Evolutionary conservation across 2,329 filamentous ascomycete species (phyloP), one percentile per base, ranked within the genome.

Genomic region (Blumeria graminis): DNA sequence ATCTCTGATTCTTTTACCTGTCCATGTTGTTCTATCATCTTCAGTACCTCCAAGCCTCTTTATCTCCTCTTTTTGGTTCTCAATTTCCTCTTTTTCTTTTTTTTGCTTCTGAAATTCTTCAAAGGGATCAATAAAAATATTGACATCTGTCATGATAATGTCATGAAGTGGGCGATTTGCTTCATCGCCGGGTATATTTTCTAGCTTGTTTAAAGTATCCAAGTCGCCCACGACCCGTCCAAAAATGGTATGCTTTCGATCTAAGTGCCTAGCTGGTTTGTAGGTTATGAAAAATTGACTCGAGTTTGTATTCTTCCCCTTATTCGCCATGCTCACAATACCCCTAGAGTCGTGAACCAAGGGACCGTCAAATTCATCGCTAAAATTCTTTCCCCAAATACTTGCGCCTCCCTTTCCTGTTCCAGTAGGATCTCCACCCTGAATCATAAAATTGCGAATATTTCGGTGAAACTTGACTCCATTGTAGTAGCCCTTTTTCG

Each of bases 211-310:
- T 13, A 98, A 72, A 0, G 82, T 77, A 48, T 84, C 79, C 56
- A 81, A 64, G 0, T 84, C 90, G 33, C 84, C 86, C 1, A 93
- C 83, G 0, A 96, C 80, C 39, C 81, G 80, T 1, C 83, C 92
- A 64, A 98, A 98, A 43, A 98, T 85, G n/a, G 92, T 96, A 69
- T 98, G 92, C 66, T 98, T 98, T 58, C 82, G 77, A 68, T 98
- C 87, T 0, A 98, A 76, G 70, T 98, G 92, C 60, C 84, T 81
- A 0, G 82, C 79, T 0, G 84, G 74, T 55, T 86, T 82, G 68
- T 98, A 98, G 0, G 84, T 86, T 65, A 98, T 84, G 73, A 96
- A 98, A 67, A 82, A 98, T 69, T 98, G 92, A 62, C 80, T 86
- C 8, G 86, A 92, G 69, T 98, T 98, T 22, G 90, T 96, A 66